Evolutionary conservation across 331 rosid species (phyloP).

Genomic region (Ulmus americana): DNA sequence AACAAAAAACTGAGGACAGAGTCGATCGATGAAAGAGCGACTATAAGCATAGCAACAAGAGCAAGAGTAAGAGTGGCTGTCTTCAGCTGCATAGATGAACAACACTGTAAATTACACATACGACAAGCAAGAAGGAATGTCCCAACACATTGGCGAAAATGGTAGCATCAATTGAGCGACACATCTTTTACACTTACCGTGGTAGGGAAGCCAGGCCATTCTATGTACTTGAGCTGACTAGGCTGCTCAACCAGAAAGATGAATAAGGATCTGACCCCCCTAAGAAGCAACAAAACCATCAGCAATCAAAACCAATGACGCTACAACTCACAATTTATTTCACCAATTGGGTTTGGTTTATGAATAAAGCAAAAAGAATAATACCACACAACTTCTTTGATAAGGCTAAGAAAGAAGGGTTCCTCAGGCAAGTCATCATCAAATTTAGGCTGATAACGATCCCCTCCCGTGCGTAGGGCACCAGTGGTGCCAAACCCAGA

Average conservation of each 20-base stretch:
- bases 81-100: slow-evolving; percentile 51
- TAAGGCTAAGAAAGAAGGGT: slow-evolving; percentile 44
- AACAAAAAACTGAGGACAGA: slow-evolving; percentile 63
- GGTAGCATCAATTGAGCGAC: neutral
- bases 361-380: neutral
- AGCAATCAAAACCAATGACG: neutral
- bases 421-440: slow-evolving; percentile 47
- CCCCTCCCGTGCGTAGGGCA: slow-evolving; percentile 33
- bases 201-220: slow-evolving; percentile 76
- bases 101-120: neutral
- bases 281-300: slow-evolving; percentile 18
- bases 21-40: slow-evolving; percentile 76
- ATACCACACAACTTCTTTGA: slow-evolving; percentile 57
- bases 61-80: slow-evolving; percentile 74
- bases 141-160: neutral
- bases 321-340: neutral
- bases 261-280: slow-evolving; percentile 49
- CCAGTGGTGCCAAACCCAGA: slow-evolving; percentile 24
- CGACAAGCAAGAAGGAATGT: neutral
- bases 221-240: slow-evolving; percentile 77
- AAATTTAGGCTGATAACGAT: slow-evolving; percentile 30
- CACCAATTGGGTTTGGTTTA: neutral
- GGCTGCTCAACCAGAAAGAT: slow-evolving; percentile 80
- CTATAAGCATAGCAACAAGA: slow-evolving; percentile 68
- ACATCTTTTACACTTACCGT: slow-evolving; percentile 49